A percentile compares a stretch with the other conserved stretches of the same genome.
Conservation (phyloP, 768 basidiomycete species). For the Pleurotus sapidus region DNA sequence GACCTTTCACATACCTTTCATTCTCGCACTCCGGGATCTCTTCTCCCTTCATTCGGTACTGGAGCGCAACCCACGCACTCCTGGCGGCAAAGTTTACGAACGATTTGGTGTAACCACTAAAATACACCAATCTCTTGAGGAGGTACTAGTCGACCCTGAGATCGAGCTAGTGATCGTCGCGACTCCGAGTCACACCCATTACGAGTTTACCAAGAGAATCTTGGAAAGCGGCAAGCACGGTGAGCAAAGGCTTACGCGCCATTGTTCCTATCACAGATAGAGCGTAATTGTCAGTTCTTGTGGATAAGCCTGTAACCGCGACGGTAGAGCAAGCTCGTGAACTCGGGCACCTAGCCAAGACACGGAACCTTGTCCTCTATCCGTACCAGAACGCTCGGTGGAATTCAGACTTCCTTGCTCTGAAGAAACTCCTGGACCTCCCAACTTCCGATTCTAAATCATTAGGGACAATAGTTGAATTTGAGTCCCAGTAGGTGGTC, state of each 20-base stretch:
- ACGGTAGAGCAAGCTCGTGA: slow-evolving; percentile 56
- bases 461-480: slow-evolving; percentile 63
- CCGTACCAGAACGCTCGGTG: slow-evolving; percentile 74
- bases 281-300: slow-evolving; percentile 47
- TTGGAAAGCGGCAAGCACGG: slow-evolving; percentile 74
- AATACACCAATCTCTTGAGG: slow-evolving; percentile 58
- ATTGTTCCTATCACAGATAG: neutral
- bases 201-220: slow-evolving; percentile 57
- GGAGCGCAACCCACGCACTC: slow-evolving; percentile 61
- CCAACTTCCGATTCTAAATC: slow-evolving; percentile 48
- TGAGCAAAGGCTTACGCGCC: slow-evolving; percentile 16
- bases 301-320: slow-evolving; percentile 77
- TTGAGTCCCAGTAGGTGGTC: slow-evolving; percentile 66
- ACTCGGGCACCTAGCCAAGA: slow-evolving; percentile 54
- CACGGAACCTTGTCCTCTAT: slow-evolving; percentile 63
- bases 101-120: slow-evolving; percentile 57
- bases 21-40: slow-evolving; percentile 65
- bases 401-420: slow-evolving; percentile 75
- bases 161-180: slow-evolving; percentile 69
- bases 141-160: slow-evolving; percentile 57
- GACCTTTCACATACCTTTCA: slow-evolving; percentile 80
- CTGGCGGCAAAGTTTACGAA: slow-evolving; percentile 62
- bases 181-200: slow-evolving; percentile 77
- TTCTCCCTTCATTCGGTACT: slow-evolving; percentile 74
- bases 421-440: slow-evolving; percentile 55